Percentiles rank a stretch among this genome's conserved stretches.
Conservation (phyloP, 1,284 basidiomycete genomes). For the Irpex lacteus region DNA sequence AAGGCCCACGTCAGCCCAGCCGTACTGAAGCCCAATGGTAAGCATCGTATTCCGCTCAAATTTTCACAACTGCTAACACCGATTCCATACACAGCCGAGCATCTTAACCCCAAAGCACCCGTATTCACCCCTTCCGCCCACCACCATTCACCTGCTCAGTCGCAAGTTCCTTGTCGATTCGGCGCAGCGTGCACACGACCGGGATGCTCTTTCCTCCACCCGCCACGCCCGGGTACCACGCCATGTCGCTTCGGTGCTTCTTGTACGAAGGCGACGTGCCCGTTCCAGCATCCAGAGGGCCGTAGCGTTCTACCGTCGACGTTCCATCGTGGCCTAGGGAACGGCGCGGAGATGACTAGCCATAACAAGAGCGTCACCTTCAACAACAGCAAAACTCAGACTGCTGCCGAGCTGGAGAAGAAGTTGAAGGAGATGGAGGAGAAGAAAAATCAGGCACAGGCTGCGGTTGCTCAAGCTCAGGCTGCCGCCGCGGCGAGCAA, state of each 20-base stretch:
- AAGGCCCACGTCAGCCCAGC: conserved; percentile 89
- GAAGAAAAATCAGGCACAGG: conserved; percentile 55
- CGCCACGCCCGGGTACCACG: conserved; percentile 38
- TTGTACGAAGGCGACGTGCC: conserved; percentile 76
- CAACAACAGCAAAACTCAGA: conserved; percentile 26
- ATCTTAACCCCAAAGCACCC: conserved; percentile 34
- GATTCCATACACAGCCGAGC: conserved; percentile 31
- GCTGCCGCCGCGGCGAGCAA: conserved; percentile 48
- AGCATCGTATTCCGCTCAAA: conserved; percentile 14
- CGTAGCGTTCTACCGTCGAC: conserved; percentile 67
- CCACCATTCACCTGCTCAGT: conserved; percentile 20
- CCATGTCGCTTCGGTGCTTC: conserved; percentile 73
- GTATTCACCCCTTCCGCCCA: conserved; percentile 27
- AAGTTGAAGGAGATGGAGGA: conserved; percentile 59
- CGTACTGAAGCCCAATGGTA: conserved; percentile 60
- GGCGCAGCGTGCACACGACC: conserved; percentile 73
- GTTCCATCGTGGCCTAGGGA: conserved; percentile 71
- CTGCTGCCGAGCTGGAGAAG: conserved; percentile 52
- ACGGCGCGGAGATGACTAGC: conserved; percentile 53
- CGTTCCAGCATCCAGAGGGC: conserved; percentile 78
- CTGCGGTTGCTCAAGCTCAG: conserved; percentile 55
- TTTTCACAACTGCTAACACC: background rate
- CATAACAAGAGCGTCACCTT: conserved; percentile 68
- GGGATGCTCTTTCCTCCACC: conserved; percentile 70
- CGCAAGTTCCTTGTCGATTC: conserved; percentile 64